Evolutionary conservation across 805 yeast species (phyloP), one percentile per base, ranked within the genome.

Genomic region (Nakazawaea ernobii): DNA sequence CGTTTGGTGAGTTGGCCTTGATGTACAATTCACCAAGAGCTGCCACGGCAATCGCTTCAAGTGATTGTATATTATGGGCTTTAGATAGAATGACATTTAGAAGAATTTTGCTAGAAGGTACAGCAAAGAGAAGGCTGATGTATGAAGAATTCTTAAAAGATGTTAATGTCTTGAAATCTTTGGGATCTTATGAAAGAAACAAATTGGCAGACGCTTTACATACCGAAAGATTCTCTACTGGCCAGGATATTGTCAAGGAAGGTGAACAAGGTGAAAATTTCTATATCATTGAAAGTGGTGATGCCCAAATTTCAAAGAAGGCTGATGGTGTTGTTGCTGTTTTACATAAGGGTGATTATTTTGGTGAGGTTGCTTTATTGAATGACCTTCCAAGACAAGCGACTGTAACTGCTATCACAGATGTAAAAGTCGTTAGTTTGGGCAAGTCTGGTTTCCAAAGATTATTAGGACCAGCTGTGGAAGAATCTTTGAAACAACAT

Each of bases 1-100:
- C 92, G 39, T 94, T 94, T 67, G 99, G 99, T 61, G 99, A 94
- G 67, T 76, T 94, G 59, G 99, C 99, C 3, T 75, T 94, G 58
- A 90, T 94, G 96, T 92, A 94, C 71, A 92, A 94, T 65, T 82
- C 97, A 15, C 97, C 97, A 52, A 82, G 99, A 68, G 98, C 98
- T 7, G 98, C 98, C 8, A 89, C 98, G 1, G 97, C 87, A 1
- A 58, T 75, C 27, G 91, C 96, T 8, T 65, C 72, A 24, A 74
- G 86, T 7, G 88, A 85, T 51, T 75, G 84, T 58, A 79, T 80
- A 30, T 73, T 92, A 44, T 92, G 97, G 97, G 94, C 96, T 2
- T 75, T 94, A 56, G 99, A 94, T 68, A 80, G 99, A 60, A 71
- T 84, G 59, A 91, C 97, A 1, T 94, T 94, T 72, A 83, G 97